phyloP scores from a whole-genome alignment of 306 rosid genomes.

The Astragalus glycyphyllos region DNA sequence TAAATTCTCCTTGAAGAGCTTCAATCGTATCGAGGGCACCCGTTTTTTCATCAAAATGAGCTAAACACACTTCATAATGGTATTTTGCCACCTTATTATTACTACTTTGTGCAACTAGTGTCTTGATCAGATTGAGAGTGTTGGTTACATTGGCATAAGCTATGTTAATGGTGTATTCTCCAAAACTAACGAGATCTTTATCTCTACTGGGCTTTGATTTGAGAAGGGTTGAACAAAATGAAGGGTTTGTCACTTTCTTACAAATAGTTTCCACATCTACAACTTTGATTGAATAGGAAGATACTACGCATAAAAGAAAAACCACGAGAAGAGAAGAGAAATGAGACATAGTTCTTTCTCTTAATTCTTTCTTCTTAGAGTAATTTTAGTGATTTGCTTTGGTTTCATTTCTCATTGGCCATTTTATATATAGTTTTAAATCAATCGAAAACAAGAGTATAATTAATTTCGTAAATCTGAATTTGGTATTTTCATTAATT shows the following conservation, averaged over 20 bases:
- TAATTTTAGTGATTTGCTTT: no score
- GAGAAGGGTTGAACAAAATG: background rate
- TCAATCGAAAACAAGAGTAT: no score
- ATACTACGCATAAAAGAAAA: background rate
- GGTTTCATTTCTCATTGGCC: no score
- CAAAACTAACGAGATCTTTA: background rate
- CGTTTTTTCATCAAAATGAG: background rate
- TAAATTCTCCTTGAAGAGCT: background rate
- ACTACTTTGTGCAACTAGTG: no score
- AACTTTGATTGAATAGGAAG: background rate
- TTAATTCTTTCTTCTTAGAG: no score
- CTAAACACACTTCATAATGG: background rate
- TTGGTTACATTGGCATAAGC: background rate
- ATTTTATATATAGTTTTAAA: no score
- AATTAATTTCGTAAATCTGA: no score
- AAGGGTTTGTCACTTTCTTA: no score
- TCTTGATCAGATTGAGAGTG: no score
- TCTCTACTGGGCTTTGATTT: background rate
- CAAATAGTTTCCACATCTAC: no score
- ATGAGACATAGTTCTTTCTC: background rate
- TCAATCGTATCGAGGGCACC: background rate
- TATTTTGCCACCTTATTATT: rapidly evolving
- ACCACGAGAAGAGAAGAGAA: background rate
- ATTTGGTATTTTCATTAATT: no score
- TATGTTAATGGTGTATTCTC: background rate